A percentile compares a stretch with the other conserved stretches of the same genome.
phyloP scores from a whole-genome alignment of 306 rosid genomes.

The Pyrus communis region DNA sequence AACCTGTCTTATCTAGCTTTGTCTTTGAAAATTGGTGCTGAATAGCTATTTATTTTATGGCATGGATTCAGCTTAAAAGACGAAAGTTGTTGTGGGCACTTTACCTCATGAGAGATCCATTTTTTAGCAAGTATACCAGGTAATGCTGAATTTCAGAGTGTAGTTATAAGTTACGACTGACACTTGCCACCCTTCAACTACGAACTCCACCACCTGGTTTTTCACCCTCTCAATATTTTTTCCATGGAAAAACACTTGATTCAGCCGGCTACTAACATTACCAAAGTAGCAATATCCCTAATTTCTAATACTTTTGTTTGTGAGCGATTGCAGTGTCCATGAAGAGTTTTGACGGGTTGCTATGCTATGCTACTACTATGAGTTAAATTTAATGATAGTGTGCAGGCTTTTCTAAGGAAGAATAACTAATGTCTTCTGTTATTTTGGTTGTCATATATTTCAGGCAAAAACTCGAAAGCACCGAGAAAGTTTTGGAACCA shows the following conservation, averaged over 20 bases:
- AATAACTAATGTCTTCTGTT: background rate
- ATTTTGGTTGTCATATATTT: constrained; percentile 2
- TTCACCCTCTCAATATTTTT: background rate
- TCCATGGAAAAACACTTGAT: background rate
- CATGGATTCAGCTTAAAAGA: constrained; percentile 53
- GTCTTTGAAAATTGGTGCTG: constrained; percentile 9
- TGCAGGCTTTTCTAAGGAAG: background rate
- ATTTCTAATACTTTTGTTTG: background rate
- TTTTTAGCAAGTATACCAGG: constrained; percentile 85
- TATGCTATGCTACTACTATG: background rate
- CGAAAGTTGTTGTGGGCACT: constrained; percentile 73
- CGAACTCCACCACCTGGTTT: background rate
- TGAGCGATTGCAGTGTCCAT: background rate
- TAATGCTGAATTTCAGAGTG: constrained; percentile 8
- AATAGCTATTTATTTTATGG: background rate
- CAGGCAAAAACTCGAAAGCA: constrained; percentile 69
- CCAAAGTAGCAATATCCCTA: background rate
- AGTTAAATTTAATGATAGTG: background rate
- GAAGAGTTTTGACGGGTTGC: no score
- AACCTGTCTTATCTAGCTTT: background rate
- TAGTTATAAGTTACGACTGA: background rate
- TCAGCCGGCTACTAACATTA: background rate
- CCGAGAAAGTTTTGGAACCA: constrained; percentile 59
- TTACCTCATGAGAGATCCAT: constrained; percentile 96
- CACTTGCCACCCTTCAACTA: background rate